phyloP scores from a whole-genome alignment of 139 green algal genomes.

The Chlamydomonas sp. region DNA sequence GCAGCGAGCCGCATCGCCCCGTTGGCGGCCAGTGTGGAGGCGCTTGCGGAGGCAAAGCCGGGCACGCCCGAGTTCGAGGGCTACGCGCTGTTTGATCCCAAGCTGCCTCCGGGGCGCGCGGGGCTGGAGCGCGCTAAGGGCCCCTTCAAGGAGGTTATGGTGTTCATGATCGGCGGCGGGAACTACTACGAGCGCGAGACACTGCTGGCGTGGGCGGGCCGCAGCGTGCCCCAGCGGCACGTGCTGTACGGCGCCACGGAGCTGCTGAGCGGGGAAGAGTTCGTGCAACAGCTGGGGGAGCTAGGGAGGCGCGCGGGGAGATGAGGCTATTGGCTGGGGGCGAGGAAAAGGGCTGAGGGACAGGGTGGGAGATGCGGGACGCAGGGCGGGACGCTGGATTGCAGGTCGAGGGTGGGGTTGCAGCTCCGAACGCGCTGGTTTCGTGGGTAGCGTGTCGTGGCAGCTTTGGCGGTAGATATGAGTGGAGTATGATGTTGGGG shows the following conservation, averaged over 20 bases:
- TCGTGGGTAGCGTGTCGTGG: too few relatives aligned
- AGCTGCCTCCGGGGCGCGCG: constrained; percentile 56
- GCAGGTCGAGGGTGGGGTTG: too few relatives aligned
- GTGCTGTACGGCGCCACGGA: constrained; percentile 97
- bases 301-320: constrained; percentile 64
- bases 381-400: too few relatives aligned
- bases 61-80: constrained; percentile 73
- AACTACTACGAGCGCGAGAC: constrained; percentile 95
- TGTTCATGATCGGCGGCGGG: constrained; percentile 98
- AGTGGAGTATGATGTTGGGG: too few relatives aligned
- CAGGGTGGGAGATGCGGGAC: neutral
- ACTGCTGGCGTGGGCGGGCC: constrained; percentile 72
- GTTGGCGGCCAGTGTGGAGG: constrained; percentile 88
- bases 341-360: neutral
- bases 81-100: constrained; percentile 92
- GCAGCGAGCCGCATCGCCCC: constrained; percentile 70
- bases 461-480: too few relatives aligned
- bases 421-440: too few relatives aligned
- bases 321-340: neutral
- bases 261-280: constrained; percentile 80
- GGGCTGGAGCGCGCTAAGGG: constrained; percentile 52
- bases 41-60: constrained; percentile 86
- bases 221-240: constrained; percentile 21
- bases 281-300: constrained; percentile 83
- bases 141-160: constrained; percentile 87